Conservation (phyloP, 192 early-diverging fungal genomes). For the Coemansia reversa region DNA sequence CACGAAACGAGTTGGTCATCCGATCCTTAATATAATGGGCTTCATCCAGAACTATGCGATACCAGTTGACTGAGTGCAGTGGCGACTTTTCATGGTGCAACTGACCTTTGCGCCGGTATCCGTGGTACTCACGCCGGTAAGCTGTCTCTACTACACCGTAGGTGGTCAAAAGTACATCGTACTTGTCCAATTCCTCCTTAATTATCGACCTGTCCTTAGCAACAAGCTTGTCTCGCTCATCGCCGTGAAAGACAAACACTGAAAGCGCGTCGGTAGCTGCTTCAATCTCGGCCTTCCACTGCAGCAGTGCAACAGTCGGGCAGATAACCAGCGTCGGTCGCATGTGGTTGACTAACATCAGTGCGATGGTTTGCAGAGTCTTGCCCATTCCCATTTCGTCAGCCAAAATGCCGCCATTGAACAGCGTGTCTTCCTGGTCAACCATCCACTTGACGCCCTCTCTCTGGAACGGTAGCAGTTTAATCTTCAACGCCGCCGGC, state of each 20-base stretch:
- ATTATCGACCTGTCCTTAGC: conserved; percentile 35
- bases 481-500: conserved; percentile 66
- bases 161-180: conserved; percentile 79
- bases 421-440: conserved; percentile 69
- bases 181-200: conserved; percentile 49
- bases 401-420: conserved; percentile 74
- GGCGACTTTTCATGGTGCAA: conserved; percentile 64
- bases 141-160: conserved; percentile 75
- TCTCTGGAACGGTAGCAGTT: conserved; percentile 85
- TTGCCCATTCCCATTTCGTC: conserved; percentile 96
- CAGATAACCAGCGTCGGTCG: conserved; percentile 81
- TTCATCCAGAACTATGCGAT: conserved; percentile 81
- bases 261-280: conserved; percentile 63
- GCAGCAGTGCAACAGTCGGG: conserved; percentile 85
- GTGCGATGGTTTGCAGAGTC: conserved; percentile 87
- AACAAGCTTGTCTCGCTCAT: conserved; percentile 57
- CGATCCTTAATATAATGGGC: conserved; percentile 93
- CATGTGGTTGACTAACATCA: conserved; percentile 64
- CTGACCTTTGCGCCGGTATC: conserved; percentile 62
- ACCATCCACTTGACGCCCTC: conserved; percentile 85
- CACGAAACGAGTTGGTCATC: conserved; percentile 76
- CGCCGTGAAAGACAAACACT: conserved; percentile 74
- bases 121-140: conserved; percentile 71
- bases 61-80: conserved; percentile 77
- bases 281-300: conserved; percentile 83